Evolutionary conservation across 1,139 yeast species (phyloP).

Genomic region (Candida neerlandica): DNA sequence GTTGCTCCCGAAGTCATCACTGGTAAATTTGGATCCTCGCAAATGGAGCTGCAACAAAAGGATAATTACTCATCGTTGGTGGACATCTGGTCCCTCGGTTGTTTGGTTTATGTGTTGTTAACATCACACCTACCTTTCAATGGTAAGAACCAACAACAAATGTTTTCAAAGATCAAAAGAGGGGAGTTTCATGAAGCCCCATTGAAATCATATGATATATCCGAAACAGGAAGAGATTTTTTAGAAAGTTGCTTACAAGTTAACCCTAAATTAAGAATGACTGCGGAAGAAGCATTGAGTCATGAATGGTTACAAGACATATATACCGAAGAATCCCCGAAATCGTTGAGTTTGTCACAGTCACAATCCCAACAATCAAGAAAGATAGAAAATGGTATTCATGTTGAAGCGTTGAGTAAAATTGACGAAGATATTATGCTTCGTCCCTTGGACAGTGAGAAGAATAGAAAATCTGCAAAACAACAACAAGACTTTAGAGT

Average conservation of each 20-base stretch:
- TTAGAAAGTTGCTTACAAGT: slow-evolving; percentile 69
- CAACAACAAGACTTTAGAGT: slow-evolving; percentile 42
- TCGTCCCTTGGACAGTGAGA: slow-evolving; percentile 42
- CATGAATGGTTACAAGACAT: slow-evolving; percentile 64
- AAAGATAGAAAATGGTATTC: slow-evolving; percentile 50
- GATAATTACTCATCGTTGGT: slow-evolving; percentile 76
- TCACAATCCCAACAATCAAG: slow-evolving; percentile 68
- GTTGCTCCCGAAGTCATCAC: slow-evolving; percentile 93
- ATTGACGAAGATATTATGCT: slow-evolving; percentile 49
- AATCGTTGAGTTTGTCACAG: slow-evolving; percentile 64
- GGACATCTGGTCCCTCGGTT: slow-evolving; percentile 92
- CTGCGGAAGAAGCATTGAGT: slow-evolving; percentile 69
- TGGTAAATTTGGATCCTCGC: slow-evolving; percentile 57
- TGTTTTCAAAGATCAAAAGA: slow-evolving; percentile 70
- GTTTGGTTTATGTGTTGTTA: slow-evolving; percentile 83
- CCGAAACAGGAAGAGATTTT: slow-evolving; percentile 68
- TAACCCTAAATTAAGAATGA: slow-evolving; percentile 68
- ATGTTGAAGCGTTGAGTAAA: slow-evolving; percentile 44
- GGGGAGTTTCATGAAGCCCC: slow-evolving; percentile 87
- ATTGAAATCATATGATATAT: slow-evolving; percentile 64
- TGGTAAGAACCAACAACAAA: slow-evolving; percentile 85
- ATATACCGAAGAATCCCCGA: slow-evolving; percentile 32
- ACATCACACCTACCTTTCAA: slow-evolving; percentile 94
- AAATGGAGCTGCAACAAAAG: slow-evolving; percentile 17
- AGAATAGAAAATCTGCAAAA: slow-evolving; percentile 23